These are phyloP conservation scores for Astragalus membranaceus DNA, from an alignment of 306 rosid species.

Conservation along the genomic window DNA sequence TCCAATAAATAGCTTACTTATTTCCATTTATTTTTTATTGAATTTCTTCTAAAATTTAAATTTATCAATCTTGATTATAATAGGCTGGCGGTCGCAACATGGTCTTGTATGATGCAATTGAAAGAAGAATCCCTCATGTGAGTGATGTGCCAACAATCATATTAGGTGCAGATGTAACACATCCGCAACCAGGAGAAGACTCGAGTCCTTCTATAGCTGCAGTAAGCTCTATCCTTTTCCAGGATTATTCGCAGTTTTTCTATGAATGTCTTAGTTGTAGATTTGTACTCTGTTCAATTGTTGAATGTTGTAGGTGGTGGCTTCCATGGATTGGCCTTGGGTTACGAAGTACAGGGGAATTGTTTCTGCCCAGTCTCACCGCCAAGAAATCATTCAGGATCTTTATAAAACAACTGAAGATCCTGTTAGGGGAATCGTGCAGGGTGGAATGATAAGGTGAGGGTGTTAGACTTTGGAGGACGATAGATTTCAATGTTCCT, in stretches of 20 bases:
- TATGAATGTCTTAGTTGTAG: neutral
- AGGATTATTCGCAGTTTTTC: neutral
- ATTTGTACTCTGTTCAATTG: neutral
- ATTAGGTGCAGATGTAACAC: slow-evolving; percentile 82
- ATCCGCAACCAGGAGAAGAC: slow-evolving; percentile 75
- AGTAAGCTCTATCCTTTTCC: slow-evolving; percentile 25
- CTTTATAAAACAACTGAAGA: slow-evolving; percentile 25
- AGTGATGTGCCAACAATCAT: slow-evolving; percentile 61
- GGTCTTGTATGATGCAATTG: slow-evolving; percentile 50
- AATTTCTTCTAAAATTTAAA: neutral
- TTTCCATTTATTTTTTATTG: neutral
- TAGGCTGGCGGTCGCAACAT: slow-evolving; percentile 79
- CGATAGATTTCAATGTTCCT: neutral
- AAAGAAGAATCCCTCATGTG: slow-evolving; percentile 35
- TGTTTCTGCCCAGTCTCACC: slow-evolving; percentile 57
- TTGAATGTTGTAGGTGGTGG: slow-evolving; percentile 56
- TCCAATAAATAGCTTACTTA: neutral
- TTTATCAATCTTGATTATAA: neutral
- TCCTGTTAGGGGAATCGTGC: slow-evolving; percentile 33
- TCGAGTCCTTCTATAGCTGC: slow-evolving; percentile 80
- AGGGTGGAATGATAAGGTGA: slow-evolving; percentile 69
- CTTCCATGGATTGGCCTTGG: slow-evolving; percentile 90
- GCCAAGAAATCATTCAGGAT: slow-evolving; percentile 69
- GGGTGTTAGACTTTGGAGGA: neutral
- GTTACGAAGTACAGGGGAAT: slow-evolving; percentile 56